Base-by-base conservation (phyloP, 2,329 filamentous ascomycete genomes). In the Fusarium vanettenii region DNA sequence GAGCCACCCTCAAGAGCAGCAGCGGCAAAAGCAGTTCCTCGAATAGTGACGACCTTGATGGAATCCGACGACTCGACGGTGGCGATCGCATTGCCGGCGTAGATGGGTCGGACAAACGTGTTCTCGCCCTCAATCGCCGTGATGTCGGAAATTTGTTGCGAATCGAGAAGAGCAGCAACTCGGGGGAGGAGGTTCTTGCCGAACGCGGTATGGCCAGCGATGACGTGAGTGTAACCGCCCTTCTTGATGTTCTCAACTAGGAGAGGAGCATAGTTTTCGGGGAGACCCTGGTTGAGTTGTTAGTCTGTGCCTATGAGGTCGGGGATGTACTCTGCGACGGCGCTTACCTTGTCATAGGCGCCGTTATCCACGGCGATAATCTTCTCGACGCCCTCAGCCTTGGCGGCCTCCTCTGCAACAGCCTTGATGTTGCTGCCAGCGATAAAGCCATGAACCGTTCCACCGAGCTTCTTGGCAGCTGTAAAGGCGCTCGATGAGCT, bases 161-260 rank as follows among this genome's bases (percentile, higher is more conserved):
- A 91, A 83, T 99, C 97, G 69, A 99, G 89, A 66, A 99, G 87
- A 22, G 97, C 97, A 22, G 97, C 95, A 18, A 98, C 94, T 72
- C 97, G 92, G 43, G 97, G 97, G 85, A 99, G 88, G 55, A 99
- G 84, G 84, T 93, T 97, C 90, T 99, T 99, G 80, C 97, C 97
- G 85, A 99, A 99, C 1, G 97, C 95, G 27, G 95, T 97, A 86
- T 98, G 95, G 65, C 94, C 93, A 43, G 93, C 94, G 79, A 99
- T 89, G 74, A 99, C 90, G 82, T 99, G 97, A 71, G 95, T 97
- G 84, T 95, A 98, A 70, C 92, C 94, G 70, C 94, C 95, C 82
- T 97, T 97, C 87, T 97, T 97, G 85, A 98, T 96, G 84, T 98
- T 99, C 84, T 98, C 96, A 61, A 95, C 93, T 45, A 99, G 88